A percentile compares a stretch with the other conserved stretches of the same genome.
Conservation (phyloP, 371 early-diverging fungal species). For the Mortierella sp. region DNA sequence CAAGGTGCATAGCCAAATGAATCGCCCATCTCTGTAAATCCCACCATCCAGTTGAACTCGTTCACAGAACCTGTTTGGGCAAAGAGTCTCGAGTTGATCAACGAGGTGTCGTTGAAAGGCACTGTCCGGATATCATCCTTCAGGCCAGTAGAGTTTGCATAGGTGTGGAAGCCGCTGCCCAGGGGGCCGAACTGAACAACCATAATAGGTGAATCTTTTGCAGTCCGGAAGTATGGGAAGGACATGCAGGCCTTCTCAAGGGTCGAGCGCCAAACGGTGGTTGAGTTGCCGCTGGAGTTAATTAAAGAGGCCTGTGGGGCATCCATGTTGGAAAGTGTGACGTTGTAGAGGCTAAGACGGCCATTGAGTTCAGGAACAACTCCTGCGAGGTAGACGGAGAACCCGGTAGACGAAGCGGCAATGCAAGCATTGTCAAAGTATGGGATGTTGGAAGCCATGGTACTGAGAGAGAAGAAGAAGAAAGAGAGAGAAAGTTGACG, state of each 20-base stretch:
- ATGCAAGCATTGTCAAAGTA: too few species aligned
- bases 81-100: conserved; percentile 24
- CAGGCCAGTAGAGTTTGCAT: conserved; percentile 10
- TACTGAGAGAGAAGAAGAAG: too few species aligned
- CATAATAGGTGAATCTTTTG: conserved; percentile 16
- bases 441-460: too few species aligned
- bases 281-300: too few species aligned
- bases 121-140: conserved; percentile 8
- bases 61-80: conserved; percentile 25
- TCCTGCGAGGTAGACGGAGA: too few species aligned
- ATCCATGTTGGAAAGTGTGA: too few species aligned
- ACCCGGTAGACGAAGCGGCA: too few species aligned
- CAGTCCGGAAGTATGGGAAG: conserved; percentile 17
- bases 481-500: too few species aligned
- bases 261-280: too few species aligned
- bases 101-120: neutral
- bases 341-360: too few species aligned
- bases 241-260: conserved; percentile 20
- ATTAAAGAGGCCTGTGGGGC: too few species aligned
- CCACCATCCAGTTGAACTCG: conserved; percentile 25
- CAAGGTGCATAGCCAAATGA: conserved; percentile 17
- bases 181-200: conserved; percentile 27
- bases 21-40: conserved; percentile 12
- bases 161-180: conserved; percentile 23
- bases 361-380: too few species aligned